phyloP scores from a whole-genome alignment of 805 yeast species.

The Saccharomyces jurei region DNA sequence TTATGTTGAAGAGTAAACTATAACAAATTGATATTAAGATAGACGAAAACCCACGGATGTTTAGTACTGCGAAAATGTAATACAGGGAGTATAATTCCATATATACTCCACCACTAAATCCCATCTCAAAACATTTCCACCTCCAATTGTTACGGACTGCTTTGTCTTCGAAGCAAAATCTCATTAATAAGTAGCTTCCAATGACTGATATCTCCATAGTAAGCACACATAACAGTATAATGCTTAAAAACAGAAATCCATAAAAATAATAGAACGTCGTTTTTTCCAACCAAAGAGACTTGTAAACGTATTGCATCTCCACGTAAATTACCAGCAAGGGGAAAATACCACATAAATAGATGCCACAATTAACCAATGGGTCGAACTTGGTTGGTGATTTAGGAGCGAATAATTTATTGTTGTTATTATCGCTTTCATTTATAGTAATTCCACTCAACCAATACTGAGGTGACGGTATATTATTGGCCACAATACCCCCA shows the following conservation, averaged over 20 bases:
- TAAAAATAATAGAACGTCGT: constrained; percentile 72
- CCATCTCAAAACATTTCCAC: constrained; percentile 70
- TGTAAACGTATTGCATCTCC: constrained; percentile 63
- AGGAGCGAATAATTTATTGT: background rate
- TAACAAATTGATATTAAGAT: constrained; percentile 63
- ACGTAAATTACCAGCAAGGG: constrained; percentile 80
- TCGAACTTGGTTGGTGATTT: background rate
- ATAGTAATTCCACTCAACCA: background rate
- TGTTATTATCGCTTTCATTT: constrained; percentile 19
- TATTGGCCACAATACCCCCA: constrained; percentile 44
- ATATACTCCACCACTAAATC: constrained; percentile 66
- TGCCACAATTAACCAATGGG: background rate
- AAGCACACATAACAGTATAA: constrained; percentile 49
- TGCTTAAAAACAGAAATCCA: constrained; percentile 63
- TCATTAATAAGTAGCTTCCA: constrained; percentile 55
- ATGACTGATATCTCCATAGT: constrained; percentile 67
- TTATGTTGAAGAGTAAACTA: constrained; percentile 52
- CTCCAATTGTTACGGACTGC: constrained; percentile 47
- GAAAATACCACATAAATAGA: constrained; percentile 44
- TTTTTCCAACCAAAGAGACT: constrained; percentile 73
- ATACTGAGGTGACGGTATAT: background rate
- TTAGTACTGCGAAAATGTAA: constrained; percentile 50
- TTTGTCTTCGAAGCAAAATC: constrained; percentile 2
- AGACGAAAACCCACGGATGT: constrained; percentile 60
- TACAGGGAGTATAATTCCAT: constrained; percentile 59